Evolutionary conservation across 495 filamentous ascomycete genomes (phyloP).

Genomic region (Xylaria cubensis): DNA sequence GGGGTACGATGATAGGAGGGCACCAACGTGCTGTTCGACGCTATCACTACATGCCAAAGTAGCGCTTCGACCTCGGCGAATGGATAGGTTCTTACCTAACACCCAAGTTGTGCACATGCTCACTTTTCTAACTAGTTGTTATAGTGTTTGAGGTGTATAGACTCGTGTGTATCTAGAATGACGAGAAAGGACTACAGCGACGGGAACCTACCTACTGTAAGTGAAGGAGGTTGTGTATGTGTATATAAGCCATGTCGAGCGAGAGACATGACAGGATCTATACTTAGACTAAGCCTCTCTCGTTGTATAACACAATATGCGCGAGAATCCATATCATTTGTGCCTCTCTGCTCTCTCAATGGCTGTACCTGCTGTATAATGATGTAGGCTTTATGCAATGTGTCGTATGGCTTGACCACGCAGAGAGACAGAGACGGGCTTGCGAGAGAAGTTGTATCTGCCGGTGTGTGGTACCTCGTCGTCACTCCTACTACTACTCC

Average conservation of each 20-base stretch:
- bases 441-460: constrained; percentile 36
- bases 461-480: constrained; percentile 36
- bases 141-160: background rate
- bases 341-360: constrained; percentile 16
- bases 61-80: constrained; percentile 25
- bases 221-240: background rate
- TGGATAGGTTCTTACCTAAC: constrained; percentile 15
- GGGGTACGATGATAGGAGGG: constrained; percentile 30
- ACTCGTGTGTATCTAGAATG: background rate
- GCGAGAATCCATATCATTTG: constrained; percentile 20
- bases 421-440: constrained; percentile 34
- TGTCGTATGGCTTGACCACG: constrained; percentile 38
- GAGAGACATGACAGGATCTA: background rate
- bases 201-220: background rate
- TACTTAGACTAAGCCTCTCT: constrained; percentile 23
- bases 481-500: constrained; percentile 11
- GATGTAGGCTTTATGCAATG: constrained; percentile 40
- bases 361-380: constrained; percentile 18
- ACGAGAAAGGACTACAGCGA: background rate
- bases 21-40: constrained; percentile 30
- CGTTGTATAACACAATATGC: background rate
- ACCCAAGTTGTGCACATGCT: constrained; percentile 2
- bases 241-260: background rate
- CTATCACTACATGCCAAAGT: constrained; percentile 22
- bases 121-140: background rate